Base-by-base conservation (phyloP, 495 filamentous ascomycete species). In the Ramalina intermedia region DNA sequence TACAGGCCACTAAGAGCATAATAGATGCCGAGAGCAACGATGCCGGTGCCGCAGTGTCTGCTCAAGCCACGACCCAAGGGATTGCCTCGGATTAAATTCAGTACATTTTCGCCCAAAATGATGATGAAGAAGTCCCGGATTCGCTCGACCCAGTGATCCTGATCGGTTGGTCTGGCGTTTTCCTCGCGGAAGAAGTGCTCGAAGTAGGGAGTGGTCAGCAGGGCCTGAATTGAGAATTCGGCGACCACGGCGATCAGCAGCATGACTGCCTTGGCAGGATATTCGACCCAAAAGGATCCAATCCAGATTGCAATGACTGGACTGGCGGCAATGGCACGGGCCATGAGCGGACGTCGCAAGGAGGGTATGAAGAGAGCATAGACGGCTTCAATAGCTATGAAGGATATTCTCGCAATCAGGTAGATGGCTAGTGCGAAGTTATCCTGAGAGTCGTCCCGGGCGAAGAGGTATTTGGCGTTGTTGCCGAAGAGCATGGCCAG, bases 91-190 rank as follows among this genome's bases (percentile, higher is more conserved):
- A 72, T 55, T n/a, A 69, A 66, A 35, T 59, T 50, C 40, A 71
- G 68, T 2, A 71, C 57, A 37, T 66, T 71, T 48, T 74, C 70
- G 36, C 70, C 69, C 7, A 74, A 58, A 1, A 66, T 67, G 40
- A 74, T 71, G 54, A 71, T 72, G 49, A 64, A 71, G 52, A 74
- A 74, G 20, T 70, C 69, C 1, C 66, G 61, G 49, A 66, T 66
- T 1, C 70, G 65, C 50, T 72, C 70, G 13, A 67, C 58, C 50
- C 71, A 68, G 48, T 74, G 70, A 18, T 62, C 58, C 18, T 69
- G 61, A 57, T 74, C 67, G 6, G 71, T 60, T 0, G 66, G 66
- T 12, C 67, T 66, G 0, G 60, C 59, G 37, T 62, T 68, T 1
- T 60, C 59, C 9, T 63, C 59, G 13, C 56, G 58, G 24, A 72